Percentiles rank a stretch among this genome's conserved stretches.
Conservation (phyloP, 2,329 filamentous ascomycete species). For the Huntiella moniliformis region DNA sequence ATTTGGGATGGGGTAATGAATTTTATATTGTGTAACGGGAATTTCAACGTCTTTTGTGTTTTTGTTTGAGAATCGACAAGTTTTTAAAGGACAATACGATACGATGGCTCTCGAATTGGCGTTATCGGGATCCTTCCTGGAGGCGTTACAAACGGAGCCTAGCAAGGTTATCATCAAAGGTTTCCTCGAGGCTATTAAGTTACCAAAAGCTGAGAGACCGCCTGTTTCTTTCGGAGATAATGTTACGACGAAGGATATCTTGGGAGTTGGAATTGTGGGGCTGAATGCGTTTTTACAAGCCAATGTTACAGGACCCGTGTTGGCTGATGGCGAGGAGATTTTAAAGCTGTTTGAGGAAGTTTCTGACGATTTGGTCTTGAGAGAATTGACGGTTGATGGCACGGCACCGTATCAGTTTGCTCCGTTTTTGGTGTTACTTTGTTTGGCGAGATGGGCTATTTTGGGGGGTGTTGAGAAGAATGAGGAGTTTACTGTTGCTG, state of each 20-base stretch:
- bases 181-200: background rate
- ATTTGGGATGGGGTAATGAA: too few relatives aligned
- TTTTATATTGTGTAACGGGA: too few relatives aligned
- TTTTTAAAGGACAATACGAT: too few relatives aligned
- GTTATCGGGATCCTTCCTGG: background rate
- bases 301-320: conserved; percentile 70
- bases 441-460: conserved; percentile 35
- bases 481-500: conserved; percentile 18
- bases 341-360: conserved; percentile 28
- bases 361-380: conserved; percentile 9
- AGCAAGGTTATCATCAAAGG: background rate
- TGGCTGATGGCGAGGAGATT: conserved; percentile 25
- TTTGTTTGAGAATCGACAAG: too few relatives aligned
- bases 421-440: conserved; percentile 67
- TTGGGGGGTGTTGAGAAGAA: conserved; percentile 22
- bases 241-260: conserved; percentile 7
- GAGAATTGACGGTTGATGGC: conserved; percentile 59
- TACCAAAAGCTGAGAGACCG: background rate
- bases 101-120: conserved; percentile 1
- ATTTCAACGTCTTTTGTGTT: too few relatives aligned
- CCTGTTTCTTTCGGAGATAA: too few relatives aligned
- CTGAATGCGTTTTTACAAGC: conserved; percentile 68
- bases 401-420: conserved; percentile 72
- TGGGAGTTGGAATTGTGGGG: conserved; percentile 46
- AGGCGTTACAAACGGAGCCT: background rate